These are phyloP conservation scores for Kalmusia sp. DNA, from an alignment of 2,329 filamentous ascomycete species.

Conservation along the genomic window DNA sequence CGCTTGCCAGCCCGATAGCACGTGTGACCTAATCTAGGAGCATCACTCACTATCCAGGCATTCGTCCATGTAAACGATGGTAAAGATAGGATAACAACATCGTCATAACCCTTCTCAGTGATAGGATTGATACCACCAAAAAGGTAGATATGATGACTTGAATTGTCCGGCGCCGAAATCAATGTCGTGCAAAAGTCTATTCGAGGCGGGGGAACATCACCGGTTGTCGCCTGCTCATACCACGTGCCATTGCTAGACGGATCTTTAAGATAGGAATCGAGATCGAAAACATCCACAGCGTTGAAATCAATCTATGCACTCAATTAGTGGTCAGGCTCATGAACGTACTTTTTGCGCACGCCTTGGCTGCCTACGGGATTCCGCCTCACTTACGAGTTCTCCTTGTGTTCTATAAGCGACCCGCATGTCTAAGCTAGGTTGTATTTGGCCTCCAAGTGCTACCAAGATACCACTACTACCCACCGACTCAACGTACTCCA, in stretches of 20 bases:
- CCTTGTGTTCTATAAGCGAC: conserved; percentile 22
- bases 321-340: conserved; percentile 15
- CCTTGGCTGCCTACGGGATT: too few species aligned
- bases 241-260: conserved; percentile 45
- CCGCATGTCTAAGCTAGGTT: conserved; percentile 12
- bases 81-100: conserved; percentile 48
- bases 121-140: conserved; percentile 56
- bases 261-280: conserved; percentile 41
- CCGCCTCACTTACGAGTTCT: conserved; percentile 37
- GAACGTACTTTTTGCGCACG: too few species aligned
- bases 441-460: conserved; percentile 47
- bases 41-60: conserved; percentile 41
- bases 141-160: conserved; percentile 56
- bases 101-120: conserved; percentile 15
- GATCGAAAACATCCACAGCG: conserved; percentile 51
- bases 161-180: conserved; percentile 53
- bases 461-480: conserved; percentile 49
- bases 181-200: conserved; percentile 54
- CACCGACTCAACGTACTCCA: conserved; percentile 47
- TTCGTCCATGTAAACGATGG: conserved; percentile 56
- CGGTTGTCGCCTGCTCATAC: conserved; percentile 52
- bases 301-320: conserved; percentile 18
- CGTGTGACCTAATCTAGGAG: conserved; percentile 50
- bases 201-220: conserved; percentile 50
- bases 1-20: conserved; percentile 50